Evolutionary conservation across 2,329 filamentous ascomycete genomes (phyloP).

Genomic region (Alternaria viburni): DNA sequence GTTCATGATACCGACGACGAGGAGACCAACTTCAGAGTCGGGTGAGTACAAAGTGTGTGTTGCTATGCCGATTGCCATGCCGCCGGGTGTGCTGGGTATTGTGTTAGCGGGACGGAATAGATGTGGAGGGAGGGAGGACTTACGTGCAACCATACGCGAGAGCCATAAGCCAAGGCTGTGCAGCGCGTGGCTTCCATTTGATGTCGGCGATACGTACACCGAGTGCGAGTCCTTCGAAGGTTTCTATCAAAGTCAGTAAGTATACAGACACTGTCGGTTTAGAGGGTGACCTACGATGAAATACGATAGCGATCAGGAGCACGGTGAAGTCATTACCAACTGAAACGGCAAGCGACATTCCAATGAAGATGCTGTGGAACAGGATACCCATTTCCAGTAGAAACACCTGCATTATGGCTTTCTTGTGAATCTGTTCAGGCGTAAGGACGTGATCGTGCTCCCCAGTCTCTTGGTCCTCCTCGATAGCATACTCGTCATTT

Average conservation of each 20-base stretch:
- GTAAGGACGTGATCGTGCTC: constrained; percentile 21
- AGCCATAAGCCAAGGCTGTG: constrained; percentile 72
- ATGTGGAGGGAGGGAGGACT: not conserved
- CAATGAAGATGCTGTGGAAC: constrained; percentile 69
- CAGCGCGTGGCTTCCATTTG: constrained; percentile 50
- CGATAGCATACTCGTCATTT: constrained; percentile 26
- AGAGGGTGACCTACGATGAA: constrained; percentile 53
- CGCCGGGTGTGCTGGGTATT: constrained; percentile 68
- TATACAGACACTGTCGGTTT: not conserved
- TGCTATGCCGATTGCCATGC: constrained; percentile 80
- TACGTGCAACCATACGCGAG: constrained; percentile 69
- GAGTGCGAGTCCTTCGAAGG: constrained; percentile 85
- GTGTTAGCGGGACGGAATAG: not conserved
- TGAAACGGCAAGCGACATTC: constrained; percentile 64
- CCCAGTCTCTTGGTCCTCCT: constrained; percentile 32
- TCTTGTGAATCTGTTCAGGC: constrained; percentile 34
- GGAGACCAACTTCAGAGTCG: constrained; percentile 72
- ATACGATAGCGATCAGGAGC: constrained; percentile 65
- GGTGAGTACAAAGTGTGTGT: constrained; percentile 83
- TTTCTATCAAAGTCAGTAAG: constrained; percentile 55
- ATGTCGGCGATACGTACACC: constrained; percentile 85
- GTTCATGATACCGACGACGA: constrained; percentile 88
- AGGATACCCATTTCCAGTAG: constrained; percentile 65
- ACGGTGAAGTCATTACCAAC: constrained; percentile 61
- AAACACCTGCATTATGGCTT: constrained; percentile 43